These are phyloP conservation scores for Clarireedia monteithiana DNA, from an alignment of 2,329 filamentous ascomycete species.

Conservation along the genomic window DNA sequence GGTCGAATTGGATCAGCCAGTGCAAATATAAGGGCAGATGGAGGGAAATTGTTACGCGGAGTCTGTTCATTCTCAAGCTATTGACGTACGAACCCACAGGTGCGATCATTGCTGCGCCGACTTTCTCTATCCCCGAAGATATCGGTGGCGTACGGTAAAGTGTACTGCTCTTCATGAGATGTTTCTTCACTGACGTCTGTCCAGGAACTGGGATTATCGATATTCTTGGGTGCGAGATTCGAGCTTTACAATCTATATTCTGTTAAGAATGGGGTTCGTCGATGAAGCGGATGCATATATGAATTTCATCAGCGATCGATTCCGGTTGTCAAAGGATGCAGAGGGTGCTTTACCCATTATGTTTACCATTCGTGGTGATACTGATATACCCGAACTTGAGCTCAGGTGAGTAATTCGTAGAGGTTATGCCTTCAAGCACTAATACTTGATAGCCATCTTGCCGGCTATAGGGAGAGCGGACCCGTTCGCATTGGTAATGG, in stretches of 20 bases:
- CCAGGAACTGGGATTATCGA: slow-evolving; percentile 62
- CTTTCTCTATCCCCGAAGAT: slow-evolving; percentile 69
- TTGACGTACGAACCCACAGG: slow-evolving; percentile 73
- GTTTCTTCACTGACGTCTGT: neutral
- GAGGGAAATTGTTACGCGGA: slow-evolving; percentile 63
- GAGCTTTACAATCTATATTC: slow-evolving; percentile 70
- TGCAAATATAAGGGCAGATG: slow-evolving; percentile 66
- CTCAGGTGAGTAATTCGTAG: slow-evolving; percentile 33
- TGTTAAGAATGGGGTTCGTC: slow-evolving; percentile 67
- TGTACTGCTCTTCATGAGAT: neutral
- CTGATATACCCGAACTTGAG: slow-evolving; percentile 64
- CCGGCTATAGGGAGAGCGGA: slow-evolving; percentile 62
- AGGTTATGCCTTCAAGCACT: neutral
- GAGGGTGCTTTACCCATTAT: slow-evolving; percentile 67
- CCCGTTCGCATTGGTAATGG: slow-evolving; percentile 73
- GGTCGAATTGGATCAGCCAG: slow-evolving; percentile 66
- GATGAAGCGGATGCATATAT: slow-evolving; percentile 73
- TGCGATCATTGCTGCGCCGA: slow-evolving; percentile 68
- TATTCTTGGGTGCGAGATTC: slow-evolving; percentile 73
- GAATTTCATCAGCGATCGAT: slow-evolving; percentile 66
- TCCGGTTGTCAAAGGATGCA: slow-evolving; percentile 50
- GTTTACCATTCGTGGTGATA: slow-evolving; percentile 71
- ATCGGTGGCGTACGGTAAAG: slow-evolving; percentile 51
- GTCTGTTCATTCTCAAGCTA: slow-evolving; percentile 67
- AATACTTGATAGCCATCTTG: slow-evolving; percentile 44